Percentiles rank a stretch among this genome's conserved stretches.
These are phyloP conservation scores for Cucurbita pepo DNA, from an alignment of 306 rosid species.

Conservation along the genomic window DNA sequence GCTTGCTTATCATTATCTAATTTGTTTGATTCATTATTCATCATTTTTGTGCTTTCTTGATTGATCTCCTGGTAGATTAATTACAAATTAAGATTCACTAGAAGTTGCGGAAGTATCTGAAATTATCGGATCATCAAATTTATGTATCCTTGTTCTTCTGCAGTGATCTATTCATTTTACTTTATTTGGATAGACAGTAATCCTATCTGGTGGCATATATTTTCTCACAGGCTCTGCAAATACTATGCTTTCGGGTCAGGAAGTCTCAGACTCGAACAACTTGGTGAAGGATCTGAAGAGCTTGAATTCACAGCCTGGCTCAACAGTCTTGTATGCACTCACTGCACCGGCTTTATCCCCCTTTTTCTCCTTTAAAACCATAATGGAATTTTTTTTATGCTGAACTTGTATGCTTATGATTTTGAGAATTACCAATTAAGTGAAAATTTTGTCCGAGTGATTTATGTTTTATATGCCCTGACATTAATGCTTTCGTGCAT, in stretches of 20 bases:
- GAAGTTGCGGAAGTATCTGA: neutral
- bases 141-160: neutral
- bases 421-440: neutral
- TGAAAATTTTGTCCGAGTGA: neutral
- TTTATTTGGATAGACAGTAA: neutral
- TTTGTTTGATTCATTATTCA: neutral
- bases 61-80: neutral
- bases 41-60: neutral
- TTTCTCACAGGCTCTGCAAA: slow-evolving; percentile 47
- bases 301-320: slow-evolving; percentile 18
- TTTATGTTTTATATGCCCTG: neutral
- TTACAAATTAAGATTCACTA: neutral
- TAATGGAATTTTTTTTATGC: neutral
- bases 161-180: neutral
- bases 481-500: neutral
- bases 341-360: neutral
- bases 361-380: neutral
- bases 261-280: slow-evolving; percentile 46
- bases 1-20: neutral
- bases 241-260: slow-evolving; percentile 54
- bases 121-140: neutral
- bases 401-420: neutral
- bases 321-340: slow-evolving; percentile 26
- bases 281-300: slow-evolving; percentile 40
- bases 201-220: neutral